Conservation (phyloP, 2,329 filamentous ascomycete species). For the Ceratocystis cubensis region DNA sequence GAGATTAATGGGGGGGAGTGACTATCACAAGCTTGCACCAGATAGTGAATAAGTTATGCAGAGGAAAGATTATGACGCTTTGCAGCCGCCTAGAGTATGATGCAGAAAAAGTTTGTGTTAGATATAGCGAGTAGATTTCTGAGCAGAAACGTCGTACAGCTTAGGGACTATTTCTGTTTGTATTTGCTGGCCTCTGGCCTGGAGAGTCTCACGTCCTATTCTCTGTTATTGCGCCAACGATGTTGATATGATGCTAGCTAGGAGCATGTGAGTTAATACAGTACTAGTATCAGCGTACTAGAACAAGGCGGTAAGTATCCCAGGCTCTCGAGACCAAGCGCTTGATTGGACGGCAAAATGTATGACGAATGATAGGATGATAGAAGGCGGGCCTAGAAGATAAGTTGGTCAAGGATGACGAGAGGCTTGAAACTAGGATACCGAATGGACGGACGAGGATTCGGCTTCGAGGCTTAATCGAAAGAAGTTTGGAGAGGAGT, state of each 20-base stretch:
- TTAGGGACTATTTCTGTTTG: not conserved
- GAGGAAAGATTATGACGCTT: not conserved
- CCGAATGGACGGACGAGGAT: not conserved
- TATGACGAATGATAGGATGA: not conserved
- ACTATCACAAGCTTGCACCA: conserved; percentile 5
- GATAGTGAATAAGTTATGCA: not conserved
- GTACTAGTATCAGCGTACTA: not conserved
- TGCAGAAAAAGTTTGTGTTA: not conserved
- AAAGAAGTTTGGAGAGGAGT: not conserved
- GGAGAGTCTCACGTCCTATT: not conserved
- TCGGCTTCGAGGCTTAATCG: not conserved
- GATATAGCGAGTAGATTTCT: not conserved
- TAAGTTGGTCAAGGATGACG: not conserved
- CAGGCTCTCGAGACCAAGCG: not conserved
- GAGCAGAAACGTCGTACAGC: not conserved
- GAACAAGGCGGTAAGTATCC: not conserved
- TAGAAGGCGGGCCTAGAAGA: not conserved
- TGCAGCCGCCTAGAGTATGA: not conserved
- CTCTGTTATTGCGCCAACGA: not conserved
- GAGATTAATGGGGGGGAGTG: not conserved
- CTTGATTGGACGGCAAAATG: not conserved
- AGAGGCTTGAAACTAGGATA: not conserved
- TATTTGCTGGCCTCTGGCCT: not conserved
- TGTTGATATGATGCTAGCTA: not conserved
- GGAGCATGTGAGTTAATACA: not conserved